A percentile compares a stretch with the other conserved stretches of the same genome.
Evolutionary conservation across 371 early-diverging fungal species (phyloP).

Genomic region (Mortierella sp.): DNA sequence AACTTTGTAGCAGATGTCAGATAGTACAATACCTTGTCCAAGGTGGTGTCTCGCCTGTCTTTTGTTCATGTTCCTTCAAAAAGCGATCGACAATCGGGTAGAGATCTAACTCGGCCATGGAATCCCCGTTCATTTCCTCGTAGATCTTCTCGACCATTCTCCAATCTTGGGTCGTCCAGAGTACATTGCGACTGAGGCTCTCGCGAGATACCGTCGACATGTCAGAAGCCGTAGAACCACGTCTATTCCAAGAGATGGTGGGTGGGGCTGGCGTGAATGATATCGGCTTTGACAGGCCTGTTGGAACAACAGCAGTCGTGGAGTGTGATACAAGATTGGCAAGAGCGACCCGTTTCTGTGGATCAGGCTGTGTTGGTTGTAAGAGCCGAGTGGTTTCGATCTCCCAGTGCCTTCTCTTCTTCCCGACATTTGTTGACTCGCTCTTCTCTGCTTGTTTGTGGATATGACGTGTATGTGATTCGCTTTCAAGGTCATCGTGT

Average conservation of each 20-base stretch:
- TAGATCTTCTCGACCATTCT: constrained; percentile 22
- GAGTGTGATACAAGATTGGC: neutral
- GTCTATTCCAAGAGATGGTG: neutral
- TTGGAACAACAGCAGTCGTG: neutral
- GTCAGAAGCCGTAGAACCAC: constrained; percentile 8
- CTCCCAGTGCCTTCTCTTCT: constrained; percentile 36
- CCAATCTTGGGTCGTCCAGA: constrained; percentile 42
- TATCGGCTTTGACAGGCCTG: constrained; percentile 11
- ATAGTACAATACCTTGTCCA: constrained; percentile 35
- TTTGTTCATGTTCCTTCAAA: constrained; percentile 11
- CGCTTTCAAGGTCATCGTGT: neutral
- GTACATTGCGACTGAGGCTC: neutral
- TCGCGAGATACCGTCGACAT: neutral
- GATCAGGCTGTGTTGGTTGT: constrained; percentile 14
- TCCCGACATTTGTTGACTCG: constrained; percentile 6
- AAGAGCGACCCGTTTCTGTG: constrained; percentile 22
- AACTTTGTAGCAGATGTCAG: no score
- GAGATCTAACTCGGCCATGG: constrained; percentile 21
- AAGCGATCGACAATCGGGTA: constrained; percentile 25
- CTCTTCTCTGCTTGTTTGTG: neutral
- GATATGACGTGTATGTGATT: neutral
- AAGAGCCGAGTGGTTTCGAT: constrained; percentile 14
- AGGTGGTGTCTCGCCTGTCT: constrained; percentile 5
- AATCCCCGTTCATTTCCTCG: constrained; percentile 18
- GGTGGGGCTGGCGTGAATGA: constrained; percentile 12